A percentile compares a stretch with the other conserved stretches of the same genome.
phyloP scores from a whole-genome alignment of 257 asterid species.

The Dorcoceras hygrometricum region DNA sequence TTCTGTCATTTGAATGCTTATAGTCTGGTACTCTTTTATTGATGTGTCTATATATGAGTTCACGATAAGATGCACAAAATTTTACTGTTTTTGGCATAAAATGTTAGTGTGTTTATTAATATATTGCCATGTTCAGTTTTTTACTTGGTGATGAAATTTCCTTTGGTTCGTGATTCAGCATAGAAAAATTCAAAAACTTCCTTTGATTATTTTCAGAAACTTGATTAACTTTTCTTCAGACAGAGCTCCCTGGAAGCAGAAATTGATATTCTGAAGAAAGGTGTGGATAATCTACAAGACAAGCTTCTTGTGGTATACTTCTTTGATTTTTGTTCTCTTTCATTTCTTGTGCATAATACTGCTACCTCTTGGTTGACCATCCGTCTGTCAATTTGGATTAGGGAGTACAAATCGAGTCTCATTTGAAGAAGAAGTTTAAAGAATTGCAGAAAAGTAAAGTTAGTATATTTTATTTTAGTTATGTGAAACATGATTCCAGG shows the following conservation, averaged over 20 bases:
- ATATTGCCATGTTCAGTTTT: slow-evolving; percentile 2
- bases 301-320: slow-evolving; percentile 68
- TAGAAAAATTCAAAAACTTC: neutral
- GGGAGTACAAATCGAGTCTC: slow-evolving; percentile 93
- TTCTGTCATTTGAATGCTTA: neutral
- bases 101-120: neutral
- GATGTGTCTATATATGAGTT: neutral
- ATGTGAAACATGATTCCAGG: slow-evolving; percentile 8
- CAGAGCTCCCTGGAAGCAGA: slow-evolving; percentile 92
- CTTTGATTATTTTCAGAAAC: slow-evolving; percentile 27
- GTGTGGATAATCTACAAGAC: slow-evolving; percentile 60
- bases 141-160: slow-evolving; percentile 5
- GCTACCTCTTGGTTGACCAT: slow-evolving; percentile 16
- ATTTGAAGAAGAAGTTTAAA: slow-evolving; percentile 68
- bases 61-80: neutral
- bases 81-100: neutral
- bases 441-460: slow-evolving; percentile 68
- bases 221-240: slow-evolving; percentile 61
- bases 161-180: neutral
- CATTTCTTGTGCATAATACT: slow-evolving; percentile 12
- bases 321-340: slow-evolving; percentile 11
- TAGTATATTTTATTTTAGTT: slow-evolving; percentile 28
- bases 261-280: slow-evolving; percentile 58
- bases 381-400: slow-evolving; percentile 28
- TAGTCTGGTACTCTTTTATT: neutral